Evolutionary conservation across 306 rosid species (phyloP), one percentile per base, ranked within the genome.

Genomic region (Mucuna pruriens): DNA sequence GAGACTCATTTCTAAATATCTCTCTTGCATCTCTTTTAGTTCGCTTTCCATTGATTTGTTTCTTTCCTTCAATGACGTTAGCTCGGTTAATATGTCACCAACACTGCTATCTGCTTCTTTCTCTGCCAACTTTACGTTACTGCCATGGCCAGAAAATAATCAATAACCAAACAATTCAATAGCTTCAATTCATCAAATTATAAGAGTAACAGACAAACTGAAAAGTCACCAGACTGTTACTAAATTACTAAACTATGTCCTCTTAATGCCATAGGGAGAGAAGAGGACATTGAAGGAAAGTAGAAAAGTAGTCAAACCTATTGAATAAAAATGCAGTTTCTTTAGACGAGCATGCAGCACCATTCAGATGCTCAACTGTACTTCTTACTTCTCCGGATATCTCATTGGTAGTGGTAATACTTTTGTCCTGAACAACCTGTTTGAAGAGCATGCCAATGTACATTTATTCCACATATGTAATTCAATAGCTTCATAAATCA

Each of bases 1-100:
- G 82, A 96, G 98, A 89, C 99, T 96, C 85, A 93, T 92, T 85
- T 93, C 99, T 73, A 97, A 90, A 87, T 96, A 96, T 87, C 99
- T 92, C 90, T 92, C 97, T 85, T 96, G 99, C 97, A 96, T 96
- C 52, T 96, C 99, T 83, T 93, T 93, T 23, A 96, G 93, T 64
- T 93, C 99, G n/a, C 71, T 85, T 88, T 93, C 98, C 99, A 93
- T 96, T 61, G 84, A 48, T 60, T 76, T 70, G 90, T 93, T 96
- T 82, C 86, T 93, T 80, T 90, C 94, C 87, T 76, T 92, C 74
- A 88, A 48, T 22, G 85, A 78, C 45, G 79, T 80, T 61, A 91
- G 68, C 80, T 96, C 97, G 13, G 73, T 74, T 2, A 77, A 71
- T 49, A 87, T 69, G 20, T 86, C 84, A 39, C 57, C 78, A 54